Evolutionary conservation across 2,329 filamentous ascomycete species (phyloP), one percentile per base, ranked within the genome.

Genomic region (Claviceps citrina): DNA sequence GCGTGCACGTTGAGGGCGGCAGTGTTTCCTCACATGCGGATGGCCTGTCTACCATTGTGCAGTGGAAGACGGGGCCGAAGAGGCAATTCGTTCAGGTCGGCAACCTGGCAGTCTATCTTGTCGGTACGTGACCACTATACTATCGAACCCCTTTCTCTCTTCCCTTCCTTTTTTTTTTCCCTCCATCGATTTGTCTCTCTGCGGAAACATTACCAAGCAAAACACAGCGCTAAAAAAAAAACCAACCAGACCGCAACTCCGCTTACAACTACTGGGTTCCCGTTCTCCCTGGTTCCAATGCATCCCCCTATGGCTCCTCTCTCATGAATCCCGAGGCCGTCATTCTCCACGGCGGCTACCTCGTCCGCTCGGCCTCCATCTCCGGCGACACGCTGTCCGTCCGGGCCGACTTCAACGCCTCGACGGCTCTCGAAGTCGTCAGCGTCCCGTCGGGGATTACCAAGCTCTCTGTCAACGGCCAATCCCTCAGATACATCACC

Each of bases 251-350:
- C 47, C 72, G 78, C 32, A 74, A 79, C 45, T 62, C 70, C 10
- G 79, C 78, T 0, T 83, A 82, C 56, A 72, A 77, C 45, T 80
- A 79, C 56, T 84, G 78, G 78, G 70, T 75, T 0, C 61, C 78
- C 2, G 70, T 79, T 37, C 51, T 75, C 2, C 65, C 64, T 0
- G 59, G 57, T 2, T 40, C 47, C 5, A 47, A 50, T 5, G 39
- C 49, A 5, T 50, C 57, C 0, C 20, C 27, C 20, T 63, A 52
- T 7, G 59, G 60, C 26, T 59, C 49, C 2, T 61, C 59, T 0
- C 36, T 57, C 13, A 60, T 61, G 51, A 56, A 54, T 25, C 53
- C 55, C 0, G 51, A 50, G 1, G 47, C 68, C 58, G 64, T 81
- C 15, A 75, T 84, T 31, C 57, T 78, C 38, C 71, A 77, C 44